phyloP scores from a whole-genome alignment of 495 filamentous ascomycete genomes.

The Achaetomiella virescens region DNA sequence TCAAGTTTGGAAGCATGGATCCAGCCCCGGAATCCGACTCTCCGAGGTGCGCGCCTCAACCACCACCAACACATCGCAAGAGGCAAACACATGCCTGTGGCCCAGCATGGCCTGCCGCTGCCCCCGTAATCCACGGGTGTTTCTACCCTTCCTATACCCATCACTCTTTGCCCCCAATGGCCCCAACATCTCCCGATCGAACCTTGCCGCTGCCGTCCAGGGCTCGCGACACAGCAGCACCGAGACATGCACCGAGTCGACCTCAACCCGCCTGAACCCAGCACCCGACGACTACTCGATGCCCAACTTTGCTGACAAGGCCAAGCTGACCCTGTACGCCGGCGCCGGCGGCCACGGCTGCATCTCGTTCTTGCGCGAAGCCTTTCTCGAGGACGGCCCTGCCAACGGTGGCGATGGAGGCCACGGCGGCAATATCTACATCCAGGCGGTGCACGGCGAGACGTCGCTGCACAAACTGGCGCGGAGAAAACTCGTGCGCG shows the following conservation, averaged over 20 bases:
- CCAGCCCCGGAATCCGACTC: not conserved
- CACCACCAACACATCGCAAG: not conserved
- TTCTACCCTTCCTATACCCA: slow-evolving; percentile 64
- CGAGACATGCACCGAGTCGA: slow-evolving; percentile 14
- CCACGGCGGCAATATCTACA: slow-evolving; percentile 83
- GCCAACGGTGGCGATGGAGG: slow-evolving; percentile 96
- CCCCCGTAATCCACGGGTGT: slow-evolving; percentile 35
- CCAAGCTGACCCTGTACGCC: slow-evolving; percentile 64
- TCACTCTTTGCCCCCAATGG: slow-evolving; percentile 40
- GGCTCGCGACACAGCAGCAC: slow-evolving; percentile 19
- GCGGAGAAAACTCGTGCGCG: slow-evolving; percentile 66
- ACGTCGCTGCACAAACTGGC: slow-evolving; percentile 90
- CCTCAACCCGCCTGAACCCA: slow-evolving; percentile 62
- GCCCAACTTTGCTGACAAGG: slow-evolving; percentile 81
- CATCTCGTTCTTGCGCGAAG: slow-evolving; percentile 86
- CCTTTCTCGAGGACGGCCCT: slow-evolving; percentile 79
- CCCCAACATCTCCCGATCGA: slow-evolving; percentile 20
- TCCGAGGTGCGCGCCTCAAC: not conserved
- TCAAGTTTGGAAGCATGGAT: not conserved
- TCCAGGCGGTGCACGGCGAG: slow-evolving; percentile 85
- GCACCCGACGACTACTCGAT: slow-evolving; percentile 72
- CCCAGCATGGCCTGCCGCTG: slow-evolving; percentile 44
- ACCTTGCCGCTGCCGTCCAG: slow-evolving; percentile 19
- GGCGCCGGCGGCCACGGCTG: slow-evolving; percentile 86
- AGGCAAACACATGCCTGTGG: not conserved